These are phyloP conservation scores for Kalmusia sp. DNA, from an alignment of 2,329 filamentous ascomycete genomes.

Conservation along the genomic window DNA sequence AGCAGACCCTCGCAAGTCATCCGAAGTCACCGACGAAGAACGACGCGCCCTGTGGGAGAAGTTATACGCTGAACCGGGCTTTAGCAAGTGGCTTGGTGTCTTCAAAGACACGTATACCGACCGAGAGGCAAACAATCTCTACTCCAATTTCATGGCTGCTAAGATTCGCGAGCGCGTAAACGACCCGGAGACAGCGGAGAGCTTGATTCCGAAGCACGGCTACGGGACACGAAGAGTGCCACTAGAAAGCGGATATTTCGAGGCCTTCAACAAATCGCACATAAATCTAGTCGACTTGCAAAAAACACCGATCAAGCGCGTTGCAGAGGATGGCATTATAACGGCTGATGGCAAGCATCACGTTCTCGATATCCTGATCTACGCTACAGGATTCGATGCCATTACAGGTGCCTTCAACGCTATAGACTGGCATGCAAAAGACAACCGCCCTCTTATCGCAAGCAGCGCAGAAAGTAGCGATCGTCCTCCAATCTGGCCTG, in stretches of 20 bases:
- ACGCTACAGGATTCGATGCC: conserved; percentile 54
- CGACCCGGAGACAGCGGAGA: conserved; percentile 53
- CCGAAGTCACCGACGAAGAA: conserved; percentile 42
- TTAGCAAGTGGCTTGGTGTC: conserved; percentile 41
- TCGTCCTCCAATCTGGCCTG: conserved; percentile 24
- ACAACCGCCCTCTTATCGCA: conserved; percentile 27
- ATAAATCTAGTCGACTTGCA: conserved; percentile 49
- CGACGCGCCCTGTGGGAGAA: conserved; percentile 37
- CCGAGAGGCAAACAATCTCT: conserved; percentile 27
- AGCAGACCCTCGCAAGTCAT: conserved; percentile 35
- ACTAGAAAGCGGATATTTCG: conserved; percentile 51
- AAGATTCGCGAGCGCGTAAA: conserved; percentile 43
- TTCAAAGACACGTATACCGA: conserved; percentile 33
- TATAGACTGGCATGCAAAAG: conserved; percentile 29
- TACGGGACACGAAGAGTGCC: conserved; percentile 50
- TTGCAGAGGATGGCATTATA: conserved; percentile 45
- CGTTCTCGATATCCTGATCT: conserved; percentile 47
- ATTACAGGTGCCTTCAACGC: conserved; percentile 35
- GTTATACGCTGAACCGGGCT: conserved; percentile 46
- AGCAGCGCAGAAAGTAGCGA: conserved; percentile 18
- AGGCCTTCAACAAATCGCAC: conserved; percentile 46
- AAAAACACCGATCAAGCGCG: conserved; percentile 41
- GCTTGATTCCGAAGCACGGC: conserved; percentile 48
- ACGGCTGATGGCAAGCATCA: conserved; percentile 41
- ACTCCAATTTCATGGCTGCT: conserved; percentile 29